Evolutionary conservation across 148 eudicot genomes (phyloP), one percentile per base, ranked within the genome.

Genomic region (Chenopodium album): DNA sequence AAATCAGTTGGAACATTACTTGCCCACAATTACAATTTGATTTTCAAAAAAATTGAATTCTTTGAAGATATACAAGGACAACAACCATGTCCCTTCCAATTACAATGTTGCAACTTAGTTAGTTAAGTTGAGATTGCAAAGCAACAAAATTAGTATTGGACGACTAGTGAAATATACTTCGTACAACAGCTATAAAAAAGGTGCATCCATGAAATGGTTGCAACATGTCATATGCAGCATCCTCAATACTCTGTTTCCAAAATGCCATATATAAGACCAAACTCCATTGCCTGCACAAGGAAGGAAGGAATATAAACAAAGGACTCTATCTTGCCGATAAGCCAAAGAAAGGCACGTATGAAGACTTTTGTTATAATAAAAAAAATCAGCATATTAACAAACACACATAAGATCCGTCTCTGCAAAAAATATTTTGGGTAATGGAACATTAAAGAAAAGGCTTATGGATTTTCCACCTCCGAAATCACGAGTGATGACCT

Each of bases 231-330:
- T 19, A 63, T 59, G 12, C 47, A 29, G 28, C 73, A 70, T 72
- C n/a, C 3, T 85, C 82, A 92, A 85, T 87, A 90, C 75, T 92
- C 93, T n/a, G 97, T 95, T 88, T 90, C 97, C 80, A 93, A 79
- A 28, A 92, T 78, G 34, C 94, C 97, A 63, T 95, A 96, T 79
- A 93, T 86, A 26, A 95, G 94, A 56, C 97, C 98, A 77, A 95
- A 92, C 60, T 93, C 97, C 90, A 92, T 88, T 26, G 95, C 96
- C 98, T 93, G 89, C 91, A 86, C 82, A 80, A 67, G 41, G 12
- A 16, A 85, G 78, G 28, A 41, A 73, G 22, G 34, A 62, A 23
- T 41, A 29, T 37, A 64, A 50, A 72, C 4, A 47, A 17, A 74
- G 76, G 32, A 46, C 31, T 14, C 67, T 2, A 16, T 44, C 50